Evolutionary conservation across 305 asterid genomes (phyloP), one percentile per base, ranked within the genome.

Genomic region (Fraxinus latifolia): DNA sequence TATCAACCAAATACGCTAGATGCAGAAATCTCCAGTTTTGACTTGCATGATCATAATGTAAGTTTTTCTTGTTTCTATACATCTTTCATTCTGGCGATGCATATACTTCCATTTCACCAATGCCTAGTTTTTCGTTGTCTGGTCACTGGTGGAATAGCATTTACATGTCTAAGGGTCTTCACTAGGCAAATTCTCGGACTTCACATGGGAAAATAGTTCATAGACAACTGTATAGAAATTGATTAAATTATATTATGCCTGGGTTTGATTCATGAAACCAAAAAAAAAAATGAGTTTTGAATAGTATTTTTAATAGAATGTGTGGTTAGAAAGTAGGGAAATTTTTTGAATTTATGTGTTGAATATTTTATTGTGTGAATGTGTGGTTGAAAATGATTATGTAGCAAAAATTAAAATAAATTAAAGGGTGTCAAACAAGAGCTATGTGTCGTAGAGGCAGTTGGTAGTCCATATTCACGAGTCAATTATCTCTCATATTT

Each of bases 11-110:
- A 82, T 72, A 72, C 84, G 86, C 83, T 77, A 73, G 95, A 85
- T 85, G 86, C 84, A 32, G 94, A 89, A 80, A 58, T 80, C 73
- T 84, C 92, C 50, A 85, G 88, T 34, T 81, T 85, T 77, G 86
- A 84, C 82, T 80, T 81, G 84, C 84, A 73, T 55, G 88, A 87
- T 80, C 89, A 31, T 81, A 88, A 90, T 78, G 98, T 94, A 85
- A 91, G 97, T 89, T 82, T 14, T 74, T 70, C 67, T 55, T 47
- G 80, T 58, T 21, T 47, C 55, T 39, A 58, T 9, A 23, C 72
- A 65, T 25, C 72, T 65, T 65, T 65, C 33, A 65, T 65, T 65
- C 72, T 65, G 33, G 72, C 34, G 0, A 65, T 14, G 34, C 33
- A 25, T 25, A 29, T 65, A 65, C 72, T 65, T 25, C 7, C 72